These are phyloP conservation scores for Plantago elongata DNA, from an alignment of 257 asterid species.

Conservation along the genomic window DNA sequence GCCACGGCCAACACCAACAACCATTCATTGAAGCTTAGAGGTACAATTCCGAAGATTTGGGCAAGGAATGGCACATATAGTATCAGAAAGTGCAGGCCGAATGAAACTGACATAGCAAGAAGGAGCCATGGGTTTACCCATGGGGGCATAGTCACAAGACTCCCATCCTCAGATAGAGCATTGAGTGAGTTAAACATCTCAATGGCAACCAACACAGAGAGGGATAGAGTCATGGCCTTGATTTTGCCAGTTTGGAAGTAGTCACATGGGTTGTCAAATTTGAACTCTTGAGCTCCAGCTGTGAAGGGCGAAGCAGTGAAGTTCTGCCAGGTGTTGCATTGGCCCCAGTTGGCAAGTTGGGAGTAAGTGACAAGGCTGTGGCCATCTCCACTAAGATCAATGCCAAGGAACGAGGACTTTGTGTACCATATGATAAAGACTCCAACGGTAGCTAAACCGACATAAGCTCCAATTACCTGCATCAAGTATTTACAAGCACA, in stretches of 20 bases:
- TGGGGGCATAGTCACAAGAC: constrained; percentile 90
- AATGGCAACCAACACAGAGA: constrained; percentile 84
- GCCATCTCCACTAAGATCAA: constrained; percentile 79
- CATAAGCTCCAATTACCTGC: constrained; percentile 87
- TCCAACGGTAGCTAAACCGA: constrained; percentile 93
- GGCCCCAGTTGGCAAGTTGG: constrained; percentile 93
- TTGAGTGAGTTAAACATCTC: constrained; percentile 97
- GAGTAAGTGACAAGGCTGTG: constrained; percentile 87
- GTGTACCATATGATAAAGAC: constrained; percentile 90
- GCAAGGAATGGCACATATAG: constrained; percentile 95
- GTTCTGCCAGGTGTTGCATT: constrained; percentile 74
- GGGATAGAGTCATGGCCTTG: constrained; percentile 96
- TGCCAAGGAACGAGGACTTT: constrained; percentile 81
- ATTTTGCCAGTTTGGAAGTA: constrained; percentile 84
- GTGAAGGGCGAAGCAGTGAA: constrained; percentile 81
- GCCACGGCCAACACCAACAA: constrained; percentile 71
- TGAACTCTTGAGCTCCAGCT: constrained; percentile 56
- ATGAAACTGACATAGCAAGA: constrained; percentile 90
- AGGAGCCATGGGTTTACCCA: constrained; percentile 99
- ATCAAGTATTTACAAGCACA: constrained; percentile 4
- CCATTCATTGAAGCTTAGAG: constrained; percentile 89
- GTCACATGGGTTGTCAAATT: constrained; percentile 76
- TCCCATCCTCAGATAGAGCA: constrained; percentile 97
- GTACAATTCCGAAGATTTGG: constrained; percentile 80
- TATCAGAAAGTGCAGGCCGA: constrained; percentile 90